Conservation (phyloP, 1,139 yeast species). For the Geotrichum restrictum region DNA sequence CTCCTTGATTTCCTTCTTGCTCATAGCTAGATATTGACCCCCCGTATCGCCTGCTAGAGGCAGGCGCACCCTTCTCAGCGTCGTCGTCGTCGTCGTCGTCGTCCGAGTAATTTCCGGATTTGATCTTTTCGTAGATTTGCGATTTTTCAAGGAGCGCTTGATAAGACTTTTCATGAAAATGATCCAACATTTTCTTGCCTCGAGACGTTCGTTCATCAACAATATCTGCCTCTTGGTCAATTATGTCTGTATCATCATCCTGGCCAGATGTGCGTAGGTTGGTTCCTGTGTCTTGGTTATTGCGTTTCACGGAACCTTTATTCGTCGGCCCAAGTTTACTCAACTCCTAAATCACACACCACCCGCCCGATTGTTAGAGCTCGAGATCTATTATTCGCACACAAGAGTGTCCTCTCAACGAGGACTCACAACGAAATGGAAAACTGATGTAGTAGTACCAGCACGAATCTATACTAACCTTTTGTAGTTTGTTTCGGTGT, state of each 20-base stretch:
- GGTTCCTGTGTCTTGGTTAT: conserved; percentile 2
- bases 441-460: background rate
- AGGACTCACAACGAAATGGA: no score
- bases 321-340: conserved; percentile 2
- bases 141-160: conserved; percentile 14
- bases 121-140: conserved; percentile 8
- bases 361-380: no score
- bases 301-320: background rate
- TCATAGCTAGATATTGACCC: no score
- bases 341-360: conserved; percentile 8
- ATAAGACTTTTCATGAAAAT: conserved; percentile 14
- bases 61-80: background rate
- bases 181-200: conserved; percentile 10
- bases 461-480: background rate
- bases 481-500: conserved; percentile 21
- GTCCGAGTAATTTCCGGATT: conserved; percentile 7
- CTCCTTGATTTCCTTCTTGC: background rate
- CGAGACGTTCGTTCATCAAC: conserved; percentile 11
- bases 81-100: background rate
- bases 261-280: background rate
- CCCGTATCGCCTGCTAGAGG: no score
- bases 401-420: no score
- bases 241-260: background rate
- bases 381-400: no score
- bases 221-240: background rate